phyloP scores from a whole-genome alignment of 2,329 filamentous ascomycete genomes.

The Colletotrichum shisoi region DNA sequence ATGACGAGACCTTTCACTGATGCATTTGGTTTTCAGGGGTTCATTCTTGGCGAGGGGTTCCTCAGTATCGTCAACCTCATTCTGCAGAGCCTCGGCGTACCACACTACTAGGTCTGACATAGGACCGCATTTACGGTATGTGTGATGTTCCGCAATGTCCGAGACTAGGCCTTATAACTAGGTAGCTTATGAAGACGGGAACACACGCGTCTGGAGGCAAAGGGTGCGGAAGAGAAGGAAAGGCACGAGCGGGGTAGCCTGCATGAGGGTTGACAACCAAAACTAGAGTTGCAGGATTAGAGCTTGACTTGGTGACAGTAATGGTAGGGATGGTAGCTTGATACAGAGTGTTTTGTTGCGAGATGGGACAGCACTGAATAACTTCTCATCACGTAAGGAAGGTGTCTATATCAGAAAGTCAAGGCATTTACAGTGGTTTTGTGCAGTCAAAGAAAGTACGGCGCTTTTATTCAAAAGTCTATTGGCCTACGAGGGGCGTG shows the following conservation, averaged over 20 bases:
- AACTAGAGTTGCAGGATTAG: neutral
- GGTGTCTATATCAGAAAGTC: neutral
- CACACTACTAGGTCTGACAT: constrained; percentile 60
- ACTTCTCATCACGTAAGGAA: neutral
- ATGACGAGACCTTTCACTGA: neutral
- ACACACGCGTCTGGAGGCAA: no score
- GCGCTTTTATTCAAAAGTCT: neutral
- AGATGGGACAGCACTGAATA: neutral
- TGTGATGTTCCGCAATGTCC: neutral
- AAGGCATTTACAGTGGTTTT: neutral
- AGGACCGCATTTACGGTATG: neutral
- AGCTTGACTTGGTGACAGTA: neutral
- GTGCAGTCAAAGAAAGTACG: neutral
- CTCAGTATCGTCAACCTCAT: constrained; percentile 89
- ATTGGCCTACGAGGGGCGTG: neutral
- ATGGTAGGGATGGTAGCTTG: neutral
- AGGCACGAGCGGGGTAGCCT: neutral
- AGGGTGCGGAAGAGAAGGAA: neutral
- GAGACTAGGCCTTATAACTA: neutral
- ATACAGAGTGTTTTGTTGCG: neutral
- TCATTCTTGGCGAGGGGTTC: constrained; percentile 92
- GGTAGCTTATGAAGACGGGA: neutral
- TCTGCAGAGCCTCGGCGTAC: constrained; percentile 78
- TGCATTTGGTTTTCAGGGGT: constrained; percentile 60
- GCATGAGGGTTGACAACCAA: neutral